These are phyloP conservation scores for Angomonas deanei DNA, from an alignment of 208 protist genomes.

Conservation along the genomic window DNA sequence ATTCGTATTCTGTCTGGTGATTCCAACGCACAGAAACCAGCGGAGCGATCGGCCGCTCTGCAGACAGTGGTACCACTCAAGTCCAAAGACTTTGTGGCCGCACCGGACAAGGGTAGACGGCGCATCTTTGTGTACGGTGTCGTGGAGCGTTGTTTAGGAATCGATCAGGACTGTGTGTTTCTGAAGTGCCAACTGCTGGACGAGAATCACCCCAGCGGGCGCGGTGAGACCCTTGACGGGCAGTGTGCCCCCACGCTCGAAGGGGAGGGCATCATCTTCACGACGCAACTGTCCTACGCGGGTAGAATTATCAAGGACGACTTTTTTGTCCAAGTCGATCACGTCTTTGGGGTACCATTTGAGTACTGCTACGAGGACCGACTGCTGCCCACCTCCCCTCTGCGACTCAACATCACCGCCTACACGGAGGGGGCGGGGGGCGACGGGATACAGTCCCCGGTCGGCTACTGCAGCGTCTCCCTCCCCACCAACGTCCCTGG, in stretches of 20 bases:
- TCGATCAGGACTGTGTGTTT: constrained; percentile 38
- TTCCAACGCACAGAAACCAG: not conserved
- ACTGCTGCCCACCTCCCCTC: constrained; percentile 17
- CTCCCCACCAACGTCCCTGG: constrained; percentile 46
- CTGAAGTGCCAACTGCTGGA: constrained; percentile 43
- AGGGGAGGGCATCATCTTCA: constrained; percentile 20
- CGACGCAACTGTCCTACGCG: constrained; percentile 51
- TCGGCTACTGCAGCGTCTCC: constrained; percentile 52
- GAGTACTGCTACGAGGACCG: constrained; percentile 34
- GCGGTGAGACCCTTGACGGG: constrained; percentile 3
- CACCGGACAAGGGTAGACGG: not conserved
- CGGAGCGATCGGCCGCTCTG: not conserved
- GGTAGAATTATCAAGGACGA: constrained; percentile 32
- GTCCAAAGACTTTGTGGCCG: not conserved
- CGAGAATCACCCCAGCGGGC: constrained; percentile 7
- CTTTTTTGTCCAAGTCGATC: constrained; percentile 36
- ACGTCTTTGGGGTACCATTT: constrained; percentile 72
- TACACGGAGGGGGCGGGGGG: constrained; percentile 42
- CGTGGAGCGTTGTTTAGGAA: constrained; percentile 46
- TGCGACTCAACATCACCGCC: constrained; percentile 49
- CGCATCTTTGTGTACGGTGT: constrained; percentile 43
- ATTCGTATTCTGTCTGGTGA: not conserved
- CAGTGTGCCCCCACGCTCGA: not conserved
- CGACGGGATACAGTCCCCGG: constrained; percentile 41
- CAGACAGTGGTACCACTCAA: too few relatives aligned